Conservation (phyloP, 2,329 filamentous ascomycete genomes). For the Mycocentrospora acerina region DNA sequence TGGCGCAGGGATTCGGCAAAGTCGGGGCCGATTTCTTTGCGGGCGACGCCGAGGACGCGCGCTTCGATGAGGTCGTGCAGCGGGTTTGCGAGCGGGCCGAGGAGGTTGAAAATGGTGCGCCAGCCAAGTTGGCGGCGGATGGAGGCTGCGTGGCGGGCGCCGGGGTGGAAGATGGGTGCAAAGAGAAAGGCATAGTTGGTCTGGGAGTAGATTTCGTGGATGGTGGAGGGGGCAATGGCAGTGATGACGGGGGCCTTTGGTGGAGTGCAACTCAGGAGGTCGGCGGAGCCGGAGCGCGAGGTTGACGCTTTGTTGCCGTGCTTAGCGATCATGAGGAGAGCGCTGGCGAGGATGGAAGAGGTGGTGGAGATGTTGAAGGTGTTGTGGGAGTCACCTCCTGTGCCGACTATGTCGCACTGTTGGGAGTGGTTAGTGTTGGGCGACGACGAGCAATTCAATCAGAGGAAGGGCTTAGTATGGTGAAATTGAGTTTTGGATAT, state of each 20-base stretch:
- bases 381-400: conserved; percentile 92
- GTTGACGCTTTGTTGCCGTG: conserved; percentile 96
- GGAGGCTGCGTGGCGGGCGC: conserved; percentile 84
- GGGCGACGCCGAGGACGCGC: conserved; percentile 88
- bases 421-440: conserved; percentile 4
- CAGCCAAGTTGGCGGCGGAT: conserved; percentile 87
- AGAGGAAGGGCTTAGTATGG: no score
- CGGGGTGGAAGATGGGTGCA: conserved; percentile 93
- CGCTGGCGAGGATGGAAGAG: conserved; percentile 85
- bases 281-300: conserved; percentile 91
- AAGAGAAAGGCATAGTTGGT: conserved; percentile 96
- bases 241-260: conserved; percentile 73
- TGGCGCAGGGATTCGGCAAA: conserved; percentile 83
- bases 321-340: conserved; percentile 83
- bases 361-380: conserved; percentile 99
- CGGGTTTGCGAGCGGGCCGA: conserved; percentile 90
- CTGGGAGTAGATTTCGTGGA: conserved; percentile 70
- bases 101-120: conserved; percentile 95
- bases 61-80: conserved; percentile 79
- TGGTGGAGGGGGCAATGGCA: conserved; percentile 70
- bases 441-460: no score
- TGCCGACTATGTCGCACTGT: conserved; percentile 91
- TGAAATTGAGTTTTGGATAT: no score
- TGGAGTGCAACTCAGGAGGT: conserved; percentile 76
- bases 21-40: conserved; percentile 80